Evolutionary conservation across 1,284 basidiomycete genomes (phyloP).

Genomic region (Boletellus dicymbophilus): DNA sequence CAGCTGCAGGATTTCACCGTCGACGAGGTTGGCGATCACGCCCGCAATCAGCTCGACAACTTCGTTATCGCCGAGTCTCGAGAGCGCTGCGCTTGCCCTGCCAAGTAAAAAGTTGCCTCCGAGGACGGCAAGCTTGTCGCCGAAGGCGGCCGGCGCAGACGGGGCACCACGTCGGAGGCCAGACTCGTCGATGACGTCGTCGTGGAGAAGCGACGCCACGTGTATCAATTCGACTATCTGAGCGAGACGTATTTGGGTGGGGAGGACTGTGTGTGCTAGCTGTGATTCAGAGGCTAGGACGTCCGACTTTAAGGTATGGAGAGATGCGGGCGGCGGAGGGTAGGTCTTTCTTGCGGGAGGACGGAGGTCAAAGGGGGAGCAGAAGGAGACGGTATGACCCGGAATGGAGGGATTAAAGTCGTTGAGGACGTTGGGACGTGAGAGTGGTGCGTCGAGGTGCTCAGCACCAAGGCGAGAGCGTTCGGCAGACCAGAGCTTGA

Average conservation of each 20-base stretch:
- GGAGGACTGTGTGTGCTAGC: slow-evolving; percentile 51
- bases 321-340: slow-evolving; percentile 40
- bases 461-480: slow-evolving; percentile 41
- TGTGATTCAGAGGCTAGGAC: slow-evolving; percentile 22
- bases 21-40: slow-evolving; percentile 94
- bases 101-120: slow-evolving; percentile 97
- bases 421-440: slow-evolving; percentile 74
- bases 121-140: slow-evolving; percentile 95
- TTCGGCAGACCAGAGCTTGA: slow-evolving; percentile 48
- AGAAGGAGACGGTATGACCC: slow-evolving; percentile 62
- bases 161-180: slow-evolving; percentile 80
- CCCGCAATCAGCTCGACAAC: slow-evolving; percentile 94
- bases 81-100: slow-evolving; percentile 86
- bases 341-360: slow-evolving; percentile 39
- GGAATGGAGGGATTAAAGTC: slow-evolving; percentile 86
- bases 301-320: slow-evolving; percentile 21
- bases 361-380: slow-evolving; percentile 44
- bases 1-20: slow-evolving; percentile 95
- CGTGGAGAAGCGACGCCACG: slow-evolving; percentile 93
- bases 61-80: slow-evolving; percentile 84
- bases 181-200: slow-evolving; percentile 93
- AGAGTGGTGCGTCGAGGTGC: slow-evolving; percentile 71
- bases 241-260: slow-evolving; percentile 90
- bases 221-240: slow-evolving; percentile 99
- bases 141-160: slow-evolving; percentile 86